phyloP scores from a whole-genome alignment of 2,329 filamentous ascomycete genomes.

The Colletotrichum kahawae region DNA sequence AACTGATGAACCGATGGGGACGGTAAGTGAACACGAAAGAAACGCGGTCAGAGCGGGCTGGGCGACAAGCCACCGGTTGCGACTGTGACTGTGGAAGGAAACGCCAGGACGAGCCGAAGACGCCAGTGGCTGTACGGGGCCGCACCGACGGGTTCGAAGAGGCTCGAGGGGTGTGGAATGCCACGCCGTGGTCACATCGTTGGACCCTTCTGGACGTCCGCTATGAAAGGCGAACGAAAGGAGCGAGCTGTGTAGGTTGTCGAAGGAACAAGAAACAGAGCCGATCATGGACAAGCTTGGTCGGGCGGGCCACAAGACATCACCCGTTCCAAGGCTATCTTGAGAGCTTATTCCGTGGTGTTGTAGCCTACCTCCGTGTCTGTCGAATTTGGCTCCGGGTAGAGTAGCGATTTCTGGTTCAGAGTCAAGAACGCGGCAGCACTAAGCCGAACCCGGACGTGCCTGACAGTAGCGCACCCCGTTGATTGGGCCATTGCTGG shows the following conservation, averaged over 20 bases:
- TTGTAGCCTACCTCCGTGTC: not conserved
- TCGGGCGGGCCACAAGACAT: not conserved
- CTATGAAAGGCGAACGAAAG: not conserved
- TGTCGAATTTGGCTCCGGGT: not conserved
- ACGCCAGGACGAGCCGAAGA: not conserved
- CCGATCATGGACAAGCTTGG: not conserved
- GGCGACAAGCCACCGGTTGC: not conserved
- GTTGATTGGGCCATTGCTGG: not conserved
- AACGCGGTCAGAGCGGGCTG: conserved; percentile 7
- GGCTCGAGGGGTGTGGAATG: conserved; percentile 9
- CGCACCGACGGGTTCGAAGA: conserved; percentile 7
- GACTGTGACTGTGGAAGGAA: not conserved
- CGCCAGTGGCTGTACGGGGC: not conserved
- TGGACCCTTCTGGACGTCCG: not conserved
- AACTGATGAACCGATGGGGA: not conserved
- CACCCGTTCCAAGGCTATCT: not conserved
- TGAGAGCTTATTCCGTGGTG: not conserved
- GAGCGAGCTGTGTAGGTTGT: not conserved
- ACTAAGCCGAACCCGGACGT: not conserved
- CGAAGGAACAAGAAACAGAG: not conserved
- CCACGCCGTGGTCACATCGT: not conserved
- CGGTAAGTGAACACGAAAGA: conserved; percentile 3
- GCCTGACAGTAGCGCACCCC: conserved; percentile 5
- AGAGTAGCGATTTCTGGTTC: not conserved
- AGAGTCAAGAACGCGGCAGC: not conserved